phyloP scores from a whole-genome alignment of 129 eudicot genomes.

The Oenanthe sinensis region DNA sequence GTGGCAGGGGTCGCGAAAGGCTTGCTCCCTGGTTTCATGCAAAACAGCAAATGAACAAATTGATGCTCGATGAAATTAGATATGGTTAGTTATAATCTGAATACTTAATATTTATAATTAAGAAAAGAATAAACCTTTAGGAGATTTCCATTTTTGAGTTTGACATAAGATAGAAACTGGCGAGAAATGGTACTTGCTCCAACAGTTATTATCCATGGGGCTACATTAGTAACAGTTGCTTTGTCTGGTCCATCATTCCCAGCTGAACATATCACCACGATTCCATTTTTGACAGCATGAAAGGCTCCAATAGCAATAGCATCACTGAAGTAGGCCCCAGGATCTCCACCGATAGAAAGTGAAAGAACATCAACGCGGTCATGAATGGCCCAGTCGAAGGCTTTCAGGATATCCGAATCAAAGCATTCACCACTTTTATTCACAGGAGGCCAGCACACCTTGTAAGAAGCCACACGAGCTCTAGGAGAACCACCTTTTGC shows the following conservation, averaged over 20 bases:
- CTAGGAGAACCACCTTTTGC: conserved; percentile 12
- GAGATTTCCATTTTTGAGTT: conserved; percentile 27
- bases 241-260: conserved; percentile 56
- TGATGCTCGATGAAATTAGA: background rate
- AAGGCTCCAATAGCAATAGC: conserved; percentile 52
- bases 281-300: conserved; percentile 51
- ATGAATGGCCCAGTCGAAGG: conserved; percentile 56
- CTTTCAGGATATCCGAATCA: conserved; percentile 36
- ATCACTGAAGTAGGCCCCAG: conserved; percentile 29
- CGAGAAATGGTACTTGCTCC: conserved; percentile 70
- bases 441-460: conserved; percentile 11
- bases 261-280: conserved; percentile 55
- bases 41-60: background rate
- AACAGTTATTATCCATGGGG: conserved; percentile 73
- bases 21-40: conserved; percentile 45
- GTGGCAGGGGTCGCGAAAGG: conserved; percentile 37
- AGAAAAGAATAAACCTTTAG: conserved; percentile 28
- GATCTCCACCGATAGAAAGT: conserved; percentile 40
- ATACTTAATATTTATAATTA: background rate
- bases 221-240: conserved; percentile 48
- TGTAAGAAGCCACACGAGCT: conserved; percentile 10
- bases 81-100: background rate
- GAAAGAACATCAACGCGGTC: conserved; percentile 88
- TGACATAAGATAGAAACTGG: conserved; percentile 25
- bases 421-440: background rate